Evolutionary conservation across 208 protist species (phyloP).

Genomic region (Trypanosomatidae sp.): DNA sequence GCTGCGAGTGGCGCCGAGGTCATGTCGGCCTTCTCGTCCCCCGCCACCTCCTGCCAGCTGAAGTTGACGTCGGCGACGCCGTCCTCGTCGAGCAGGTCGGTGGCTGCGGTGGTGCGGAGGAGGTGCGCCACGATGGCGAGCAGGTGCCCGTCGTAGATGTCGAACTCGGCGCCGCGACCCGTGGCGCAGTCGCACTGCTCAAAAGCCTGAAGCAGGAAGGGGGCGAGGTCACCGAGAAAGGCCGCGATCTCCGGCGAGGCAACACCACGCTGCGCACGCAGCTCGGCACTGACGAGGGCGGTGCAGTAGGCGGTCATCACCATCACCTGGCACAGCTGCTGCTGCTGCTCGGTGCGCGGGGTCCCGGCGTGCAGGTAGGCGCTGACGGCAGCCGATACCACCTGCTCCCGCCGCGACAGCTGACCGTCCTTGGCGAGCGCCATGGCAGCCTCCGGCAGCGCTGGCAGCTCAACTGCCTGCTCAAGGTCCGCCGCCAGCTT

Average conservation of each 20-base stretch:
- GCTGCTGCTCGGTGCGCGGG: constrained; percentile 30
- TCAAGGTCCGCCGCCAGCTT: constrained; percentile 50
- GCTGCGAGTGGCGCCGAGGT: constrained; percentile 34
- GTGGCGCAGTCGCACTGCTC: constrained; percentile 37
- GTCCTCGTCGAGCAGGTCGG: constrained; percentile 69
- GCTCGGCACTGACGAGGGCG: constrained; percentile 33
- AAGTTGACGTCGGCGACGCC: constrained; percentile 44
- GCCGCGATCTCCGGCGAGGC: constrained; percentile 28
- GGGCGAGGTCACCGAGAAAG: constrained; percentile 65
- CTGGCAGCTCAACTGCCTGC: constrained; percentile 38
- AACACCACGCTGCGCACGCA: constrained; percentile 59
- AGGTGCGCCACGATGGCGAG: constrained; percentile 53
- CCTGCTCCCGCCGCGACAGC: constrained; percentile 59
- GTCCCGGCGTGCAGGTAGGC: constrained; percentile 63
- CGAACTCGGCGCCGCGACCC: constrained; percentile 66
- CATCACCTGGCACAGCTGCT: constrained; percentile 63
- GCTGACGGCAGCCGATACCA: constrained; percentile 60
- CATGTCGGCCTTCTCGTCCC: constrained; percentile 22
- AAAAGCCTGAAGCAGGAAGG: constrained; percentile 54
- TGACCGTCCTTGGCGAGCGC: constrained; percentile 43
- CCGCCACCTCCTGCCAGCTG: constrained; percentile 44
- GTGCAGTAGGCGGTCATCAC: constrained; percentile 64
- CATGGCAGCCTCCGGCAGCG: constrained; percentile 34
- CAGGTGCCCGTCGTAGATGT: constrained; percentile 80
- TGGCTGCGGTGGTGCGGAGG: constrained; percentile 32